Conservation (phyloP, 352 stramenopile genomes). For the Peronospora farinosa region DNA sequence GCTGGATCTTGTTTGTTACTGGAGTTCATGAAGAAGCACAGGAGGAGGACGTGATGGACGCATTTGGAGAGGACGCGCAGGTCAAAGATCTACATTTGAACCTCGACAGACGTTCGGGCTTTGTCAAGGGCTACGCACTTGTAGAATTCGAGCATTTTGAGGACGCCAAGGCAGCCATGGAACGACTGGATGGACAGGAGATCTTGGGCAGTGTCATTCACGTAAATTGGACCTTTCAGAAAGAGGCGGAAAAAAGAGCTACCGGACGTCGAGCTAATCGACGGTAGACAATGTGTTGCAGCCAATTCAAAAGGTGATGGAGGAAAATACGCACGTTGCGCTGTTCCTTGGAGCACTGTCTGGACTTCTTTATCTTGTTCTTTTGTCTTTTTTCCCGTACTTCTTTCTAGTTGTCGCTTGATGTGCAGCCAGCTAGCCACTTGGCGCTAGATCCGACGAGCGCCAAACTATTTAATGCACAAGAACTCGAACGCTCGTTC, state of each 20-base stretch:
- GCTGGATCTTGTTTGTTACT: slow-evolving; percentile 95
- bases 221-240: slow-evolving; percentile 93
- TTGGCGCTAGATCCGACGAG: slow-evolving; percentile 49
- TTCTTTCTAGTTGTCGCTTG: slow-evolving; percentile 60
- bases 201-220: slow-evolving; percentile 86
- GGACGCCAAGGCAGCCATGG: slow-evolving; percentile 87
- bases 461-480: slow-evolving; percentile 64
- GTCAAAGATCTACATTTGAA: slow-evolving; percentile 96
- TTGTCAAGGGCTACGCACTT: slow-evolving; percentile 94
- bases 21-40: slow-evolving; percentile 94
- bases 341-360: slow-evolving; percentile 64
- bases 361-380: slow-evolving; percentile 83
- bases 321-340: slow-evolving; percentile 68
- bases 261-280: slow-evolving; percentile 34
- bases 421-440: slow-evolving; percentile 65
- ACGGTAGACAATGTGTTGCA: slow-evolving; percentile 32
- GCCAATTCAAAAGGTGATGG: slow-evolving; percentile 30
- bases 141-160: slow-evolving; percentile 91
- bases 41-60: slow-evolving; percentile 94
- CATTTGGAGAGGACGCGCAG: slow-evolving; percentile 91
- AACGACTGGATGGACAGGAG: slow-evolving; percentile 89
- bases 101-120: slow-evolving; percentile 91
- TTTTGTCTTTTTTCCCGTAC: slow-evolving; percentile 76
- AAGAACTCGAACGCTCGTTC: slow-evolving; percentile 4
- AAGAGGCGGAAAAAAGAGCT: slow-evolving; percentile 33